Percentiles rank a stretch among this genome's conserved stretches.
Evolutionary conservation across 2,329 filamentous ascomycete genomes (phyloP).

Genomic region (Paracorniculantispora psalliotae): DNA sequence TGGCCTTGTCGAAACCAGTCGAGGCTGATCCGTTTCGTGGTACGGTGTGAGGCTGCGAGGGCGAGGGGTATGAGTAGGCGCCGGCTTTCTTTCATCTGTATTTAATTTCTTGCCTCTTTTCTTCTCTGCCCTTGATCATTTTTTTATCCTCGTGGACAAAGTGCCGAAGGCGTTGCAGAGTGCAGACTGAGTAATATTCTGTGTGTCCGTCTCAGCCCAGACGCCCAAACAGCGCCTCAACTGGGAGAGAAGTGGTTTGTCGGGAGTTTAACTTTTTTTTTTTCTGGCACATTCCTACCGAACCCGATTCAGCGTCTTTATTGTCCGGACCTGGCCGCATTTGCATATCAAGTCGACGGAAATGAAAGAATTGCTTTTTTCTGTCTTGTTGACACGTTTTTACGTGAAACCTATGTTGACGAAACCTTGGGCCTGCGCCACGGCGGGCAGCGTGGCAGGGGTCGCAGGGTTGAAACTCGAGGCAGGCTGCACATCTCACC

Average conservation of each 20-base stretch:
- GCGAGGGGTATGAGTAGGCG: background rate
- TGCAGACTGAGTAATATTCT: background rate
- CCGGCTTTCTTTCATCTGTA: no score
- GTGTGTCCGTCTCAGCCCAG: background rate
- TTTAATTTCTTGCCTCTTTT: no score
- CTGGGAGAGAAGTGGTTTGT: background rate
- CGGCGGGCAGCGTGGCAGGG: background rate
- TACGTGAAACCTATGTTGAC: conserved; percentile 3
- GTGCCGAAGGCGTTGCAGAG: background rate
- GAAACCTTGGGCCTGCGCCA: background rate
- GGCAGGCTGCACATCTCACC: background rate
- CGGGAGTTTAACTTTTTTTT: no score
- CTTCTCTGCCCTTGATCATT: no score
- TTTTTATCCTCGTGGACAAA: no score
- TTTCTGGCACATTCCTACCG: no score
- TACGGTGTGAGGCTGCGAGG: background rate
- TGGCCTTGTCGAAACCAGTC: conserved; percentile 2
- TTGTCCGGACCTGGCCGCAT: no score
- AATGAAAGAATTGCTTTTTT: background rate
- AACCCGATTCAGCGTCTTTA: no score
- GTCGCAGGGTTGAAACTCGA: background rate
- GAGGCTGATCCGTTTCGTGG: conserved; percentile 12
- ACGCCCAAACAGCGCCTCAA: background rate
- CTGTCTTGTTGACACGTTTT: background rate
- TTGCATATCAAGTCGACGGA: background rate